Evolutionary conservation across 2,329 filamentous ascomycete genomes (phyloP).

Genomic region (Phialophora macrospora): DNA sequence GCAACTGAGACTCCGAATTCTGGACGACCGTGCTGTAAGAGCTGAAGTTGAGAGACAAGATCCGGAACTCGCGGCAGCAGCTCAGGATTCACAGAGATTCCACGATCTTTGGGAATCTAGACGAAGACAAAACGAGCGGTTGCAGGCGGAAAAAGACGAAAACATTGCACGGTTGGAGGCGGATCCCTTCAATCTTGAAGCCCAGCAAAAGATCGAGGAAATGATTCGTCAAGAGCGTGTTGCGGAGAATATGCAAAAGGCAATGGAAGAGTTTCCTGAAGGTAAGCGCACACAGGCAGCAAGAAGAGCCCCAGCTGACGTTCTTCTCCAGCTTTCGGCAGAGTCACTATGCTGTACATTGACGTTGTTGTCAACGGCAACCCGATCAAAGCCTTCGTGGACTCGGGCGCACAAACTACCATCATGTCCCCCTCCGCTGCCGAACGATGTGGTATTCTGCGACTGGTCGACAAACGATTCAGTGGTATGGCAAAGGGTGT

Average conservation of each 20-base stretch:
- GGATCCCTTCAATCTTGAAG: conserved; percentile 91
- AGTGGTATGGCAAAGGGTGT: conserved; percentile 91
- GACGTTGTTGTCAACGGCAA: conserved; percentile 92
- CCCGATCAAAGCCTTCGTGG: conserved; percentile 92
- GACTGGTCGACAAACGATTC: conserved; percentile 89
- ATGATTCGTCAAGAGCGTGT: conserved; percentile 95
- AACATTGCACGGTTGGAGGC: conserved; percentile 86
- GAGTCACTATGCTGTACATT: conserved; percentile 95
- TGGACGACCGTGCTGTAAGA: conserved; percentile 76
- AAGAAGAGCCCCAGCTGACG: conserved; percentile 18
- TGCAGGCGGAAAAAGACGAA: conserved; percentile 76
- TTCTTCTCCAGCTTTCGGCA: conserved; percentile 65
- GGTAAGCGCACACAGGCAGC: conserved; percentile 59
- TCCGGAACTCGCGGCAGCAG: conserved; percentile 75
- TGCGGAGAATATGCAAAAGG: conserved; percentile 93
- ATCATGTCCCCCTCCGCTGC: conserved; percentile 98
- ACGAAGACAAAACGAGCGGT: conserved; percentile 71
- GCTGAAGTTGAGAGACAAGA: conserved; percentile 72
- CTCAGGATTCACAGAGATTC: conserved; percentile 78
- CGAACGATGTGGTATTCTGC: conserved; percentile 92
- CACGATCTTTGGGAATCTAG: conserved; percentile 71
- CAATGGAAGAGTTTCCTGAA: conserved; percentile 96
- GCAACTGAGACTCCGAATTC: conserved; percentile 77
- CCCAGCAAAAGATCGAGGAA: conserved; percentile 90
- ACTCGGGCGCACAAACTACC: conserved; percentile 95